Base-by-base conservation (phyloP, 2,329 filamentous ascomycete genomes). In the Penicillium janthinellum region DNA sequence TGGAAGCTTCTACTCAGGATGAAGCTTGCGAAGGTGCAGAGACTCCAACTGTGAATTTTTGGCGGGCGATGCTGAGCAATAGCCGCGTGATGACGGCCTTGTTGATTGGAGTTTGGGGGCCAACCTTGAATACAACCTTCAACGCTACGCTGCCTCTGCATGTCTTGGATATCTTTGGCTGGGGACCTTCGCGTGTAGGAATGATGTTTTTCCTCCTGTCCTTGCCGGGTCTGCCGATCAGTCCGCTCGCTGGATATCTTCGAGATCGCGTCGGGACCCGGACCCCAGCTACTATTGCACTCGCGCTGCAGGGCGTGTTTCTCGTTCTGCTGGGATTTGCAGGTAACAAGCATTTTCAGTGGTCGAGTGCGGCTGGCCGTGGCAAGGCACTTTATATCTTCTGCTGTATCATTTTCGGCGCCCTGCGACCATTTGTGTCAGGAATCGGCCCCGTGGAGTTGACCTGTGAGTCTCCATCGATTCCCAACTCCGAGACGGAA, bases 141-240 rank as follows among this genome's bases (percentile, higher is more conserved):
- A 84, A 86, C 64, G 79, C 82, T 1, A 82, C 85, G 0, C 66
- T 87, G 0, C 84, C 85, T 0, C 73, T 87, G 0, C 85, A 83
- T 62, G 80, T 85, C 8, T 76, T 81, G 59, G 64, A 75, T 4
- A 78, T 77, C 1, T 88, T 88, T 63, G 68, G 74, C 59, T 88
- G 84, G 83, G 75, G 79, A 47, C 81, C 84, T 0, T 80, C 80
- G 0, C 83, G 81, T 0, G 82, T 83, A 2, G 85, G 85, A 1
- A 71, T 87, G 11, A 72, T 86, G 25, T 86, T 88, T 65, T 76
- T 87, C 7, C 75, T 80, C 2, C 67, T 90, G 35, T 82, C 88
- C 38, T 71, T 88, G 6, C 88, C 88, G 0, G 52, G 34, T 51
- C 35, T 56, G 5, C 39, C 53, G 8, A 48, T 84, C 1, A 83